Evolutionary conservation across 306 rosid species (phyloP).

Genomic region (Myrica gale): DNA sequence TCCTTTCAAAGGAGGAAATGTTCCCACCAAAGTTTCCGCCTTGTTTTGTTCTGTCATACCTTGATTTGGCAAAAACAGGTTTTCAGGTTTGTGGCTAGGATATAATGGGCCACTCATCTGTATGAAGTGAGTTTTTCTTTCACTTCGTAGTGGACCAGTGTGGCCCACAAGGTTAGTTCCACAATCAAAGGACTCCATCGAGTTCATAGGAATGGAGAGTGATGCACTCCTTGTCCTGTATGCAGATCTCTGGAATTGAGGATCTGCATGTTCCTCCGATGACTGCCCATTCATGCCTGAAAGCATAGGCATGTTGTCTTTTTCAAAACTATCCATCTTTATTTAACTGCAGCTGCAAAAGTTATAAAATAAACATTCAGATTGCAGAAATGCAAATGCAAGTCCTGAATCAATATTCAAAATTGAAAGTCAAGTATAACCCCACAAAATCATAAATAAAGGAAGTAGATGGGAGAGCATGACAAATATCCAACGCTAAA

Average conservation of each 20-base stretch:
- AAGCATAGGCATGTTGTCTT: constrained; percentile 64
- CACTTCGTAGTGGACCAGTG: constrained; percentile 71
- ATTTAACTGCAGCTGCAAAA: constrained; percentile 31
- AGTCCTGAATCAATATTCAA: constrained; percentile 4
- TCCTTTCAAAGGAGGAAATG: constrained; percentile 32
- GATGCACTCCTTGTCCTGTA: constrained; percentile 61
- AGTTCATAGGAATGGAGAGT: constrained; percentile 48
- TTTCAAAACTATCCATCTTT: constrained; percentile 56
- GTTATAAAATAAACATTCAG: constrained; percentile 9
- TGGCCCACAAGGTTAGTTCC: constrained; percentile 56
- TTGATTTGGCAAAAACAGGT: constrained; percentile 24
- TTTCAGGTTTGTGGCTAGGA: constrained; percentile 38
- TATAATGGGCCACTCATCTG: constrained; percentile 69
- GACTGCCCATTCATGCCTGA: constrained; percentile 31
- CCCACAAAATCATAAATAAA: background rate
- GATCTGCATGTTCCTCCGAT: constrained; percentile 33
- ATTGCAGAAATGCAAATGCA: constrained; percentile 1
- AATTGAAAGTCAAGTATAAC: constrained; percentile 12
- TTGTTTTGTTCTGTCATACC: constrained; percentile 31
- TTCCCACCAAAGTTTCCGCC: constrained; percentile 34
- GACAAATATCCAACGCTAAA: constrained; percentile 2
- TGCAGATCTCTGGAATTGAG: constrained; percentile 37
- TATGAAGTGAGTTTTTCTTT: constrained; percentile 45
- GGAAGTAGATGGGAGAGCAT: background rate
- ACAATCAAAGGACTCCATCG: constrained; percentile 45